Conservation (phyloP, 108 stramenopile genomes). For the Nannochloropsis granulata region DNA sequence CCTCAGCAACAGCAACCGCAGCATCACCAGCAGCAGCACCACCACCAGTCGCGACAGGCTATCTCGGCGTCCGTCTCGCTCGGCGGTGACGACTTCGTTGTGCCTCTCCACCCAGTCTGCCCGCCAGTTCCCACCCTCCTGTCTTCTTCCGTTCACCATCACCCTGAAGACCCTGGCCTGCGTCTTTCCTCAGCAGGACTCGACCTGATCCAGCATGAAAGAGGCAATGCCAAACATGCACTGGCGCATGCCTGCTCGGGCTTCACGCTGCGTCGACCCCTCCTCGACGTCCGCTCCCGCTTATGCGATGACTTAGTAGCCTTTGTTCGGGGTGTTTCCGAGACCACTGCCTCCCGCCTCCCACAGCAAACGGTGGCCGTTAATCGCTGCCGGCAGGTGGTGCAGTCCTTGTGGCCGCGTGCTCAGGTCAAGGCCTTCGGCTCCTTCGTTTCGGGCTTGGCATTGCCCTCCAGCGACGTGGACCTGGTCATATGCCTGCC, state of each 20-base stretch:
- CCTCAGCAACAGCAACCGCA: background rate
- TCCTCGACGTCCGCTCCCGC: conserved; percentile 5
- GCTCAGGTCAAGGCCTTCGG: conserved; percentile 45
- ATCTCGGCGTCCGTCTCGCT: background rate
- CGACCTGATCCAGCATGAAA: too few relatives aligned
- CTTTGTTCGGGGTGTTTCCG: conserved; percentile 6
- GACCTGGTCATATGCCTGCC: conserved; percentile 85
- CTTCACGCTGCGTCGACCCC: background rate
- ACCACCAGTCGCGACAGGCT: background rate
- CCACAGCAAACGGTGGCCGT: background rate
- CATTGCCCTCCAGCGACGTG: conserved; percentile 68
- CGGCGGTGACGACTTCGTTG: background rate
- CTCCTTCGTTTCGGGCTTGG: conserved; percentile 64
- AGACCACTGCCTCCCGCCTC: background rate
- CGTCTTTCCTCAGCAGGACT: too few relatives aligned
- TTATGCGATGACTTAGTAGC: conserved; percentile 19
- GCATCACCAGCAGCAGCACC: background rate
- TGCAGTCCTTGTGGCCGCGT: conserved; percentile 40
- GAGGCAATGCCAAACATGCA: background rate
- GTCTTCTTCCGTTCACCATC: too few relatives aligned
- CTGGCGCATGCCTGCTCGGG: background rate
- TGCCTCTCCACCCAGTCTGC: background rate
- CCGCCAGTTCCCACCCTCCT: background rate
- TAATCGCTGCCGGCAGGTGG: conserved; percentile 19
- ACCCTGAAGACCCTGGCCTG: too few relatives aligned